These are phyloP conservation scores for Asterophora parasitica DNA, from an alignment of 768 basidiomycete genomes.

Conservation along the genomic window DNA sequence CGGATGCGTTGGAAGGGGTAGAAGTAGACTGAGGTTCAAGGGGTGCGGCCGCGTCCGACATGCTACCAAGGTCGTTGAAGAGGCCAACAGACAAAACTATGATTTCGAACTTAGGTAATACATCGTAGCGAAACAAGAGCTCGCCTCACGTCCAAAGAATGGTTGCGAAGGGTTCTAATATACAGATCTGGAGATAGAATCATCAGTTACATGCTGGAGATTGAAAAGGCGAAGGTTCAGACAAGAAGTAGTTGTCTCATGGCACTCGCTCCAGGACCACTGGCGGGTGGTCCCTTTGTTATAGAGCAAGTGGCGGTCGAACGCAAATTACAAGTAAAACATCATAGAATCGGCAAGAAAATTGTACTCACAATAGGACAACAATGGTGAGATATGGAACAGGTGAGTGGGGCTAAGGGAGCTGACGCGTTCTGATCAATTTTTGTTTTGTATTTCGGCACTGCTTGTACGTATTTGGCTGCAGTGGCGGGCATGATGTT, in stretches of 20 bases:
- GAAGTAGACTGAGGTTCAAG: constrained; percentile 9
- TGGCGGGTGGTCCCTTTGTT: constrained; percentile 77
- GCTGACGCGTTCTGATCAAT: background rate
- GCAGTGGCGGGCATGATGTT: background rate
- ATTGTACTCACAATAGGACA: constrained; percentile 20
- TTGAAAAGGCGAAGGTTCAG: constrained; percentile 36
- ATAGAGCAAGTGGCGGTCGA: constrained; percentile 57
- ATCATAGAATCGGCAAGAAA: constrained; percentile 32
- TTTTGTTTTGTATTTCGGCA: background rate
- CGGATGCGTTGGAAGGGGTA: background rate
- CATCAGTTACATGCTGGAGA: constrained; percentile 14
- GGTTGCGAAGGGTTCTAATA: constrained; percentile 3
- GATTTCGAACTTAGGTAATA: constrained; percentile 19
- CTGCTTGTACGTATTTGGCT: constrained; percentile 11
- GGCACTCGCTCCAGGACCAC: constrained; percentile 60
- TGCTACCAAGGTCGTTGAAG: constrained; percentile 1
- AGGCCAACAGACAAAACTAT: constrained; percentile 5
- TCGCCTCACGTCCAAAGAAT: constrained; percentile 27
- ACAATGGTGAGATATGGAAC: background rate
- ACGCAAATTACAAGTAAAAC: constrained; percentile 84
- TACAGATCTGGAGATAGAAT: constrained; percentile 10
- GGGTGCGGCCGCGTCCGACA: constrained; percentile 12
- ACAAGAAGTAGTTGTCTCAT: constrained; percentile 62
- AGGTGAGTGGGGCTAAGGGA: background rate
- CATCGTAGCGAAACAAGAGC: constrained; percentile 14